Conservation (phyloP, 257 asterid species). For the Solanum chaucha region DNA sequence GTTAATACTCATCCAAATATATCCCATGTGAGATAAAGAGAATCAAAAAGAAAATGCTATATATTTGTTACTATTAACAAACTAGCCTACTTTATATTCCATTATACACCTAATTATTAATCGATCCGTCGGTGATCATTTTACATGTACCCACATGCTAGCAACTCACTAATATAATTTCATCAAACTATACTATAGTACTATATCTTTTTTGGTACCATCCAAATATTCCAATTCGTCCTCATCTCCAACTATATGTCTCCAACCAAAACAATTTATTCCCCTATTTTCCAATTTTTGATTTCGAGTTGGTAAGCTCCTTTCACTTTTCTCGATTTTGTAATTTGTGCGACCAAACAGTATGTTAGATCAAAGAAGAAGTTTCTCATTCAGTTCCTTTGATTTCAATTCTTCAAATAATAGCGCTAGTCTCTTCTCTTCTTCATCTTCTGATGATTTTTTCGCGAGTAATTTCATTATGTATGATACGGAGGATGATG, state of each 20-base stretch:
- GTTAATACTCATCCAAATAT: background rate
- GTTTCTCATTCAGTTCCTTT: background rate
- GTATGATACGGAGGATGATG: background rate
- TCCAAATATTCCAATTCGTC: conserved; percentile 2
- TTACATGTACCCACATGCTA: background rate
- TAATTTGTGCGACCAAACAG: background rate
- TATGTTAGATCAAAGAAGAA: background rate
- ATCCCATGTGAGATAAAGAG: background rate
- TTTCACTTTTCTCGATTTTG: too few species aligned
- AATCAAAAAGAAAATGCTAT: background rate
- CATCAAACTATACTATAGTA: background rate
- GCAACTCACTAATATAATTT: background rate
- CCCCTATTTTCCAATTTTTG: background rate
- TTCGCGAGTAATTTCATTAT: background rate
- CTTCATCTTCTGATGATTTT: background rate
- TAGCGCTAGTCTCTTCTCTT: background rate
- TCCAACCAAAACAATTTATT: background rate
- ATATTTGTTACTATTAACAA: background rate
- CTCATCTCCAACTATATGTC: background rate
- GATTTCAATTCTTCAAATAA: background rate
- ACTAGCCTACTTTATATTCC: background rate
- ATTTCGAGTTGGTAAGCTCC: background rate
- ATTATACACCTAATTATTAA: background rate
- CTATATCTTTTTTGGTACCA: background rate
- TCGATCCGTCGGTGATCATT: background rate